Conservation (phyloP, 345 rosid genomes). For the Brassica juncea region DNA sequence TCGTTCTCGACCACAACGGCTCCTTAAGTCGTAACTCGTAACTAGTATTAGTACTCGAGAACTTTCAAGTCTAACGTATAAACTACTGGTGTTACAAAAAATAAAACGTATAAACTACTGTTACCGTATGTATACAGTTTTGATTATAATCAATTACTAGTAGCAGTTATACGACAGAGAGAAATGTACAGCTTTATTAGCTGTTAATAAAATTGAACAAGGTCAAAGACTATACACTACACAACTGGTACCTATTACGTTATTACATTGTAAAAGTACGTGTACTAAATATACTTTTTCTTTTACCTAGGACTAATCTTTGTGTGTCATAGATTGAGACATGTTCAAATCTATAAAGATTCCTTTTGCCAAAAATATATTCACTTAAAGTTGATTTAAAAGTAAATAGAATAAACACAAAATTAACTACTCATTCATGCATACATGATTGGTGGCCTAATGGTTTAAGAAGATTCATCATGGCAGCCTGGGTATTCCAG, state of each 20-base stretch:
- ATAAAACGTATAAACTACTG: conserved; percentile 8
- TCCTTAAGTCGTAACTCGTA: background rate
- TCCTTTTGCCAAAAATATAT: background rate
- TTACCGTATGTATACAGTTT: background rate
- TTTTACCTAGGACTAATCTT: background rate
- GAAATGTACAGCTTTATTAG: background rate
- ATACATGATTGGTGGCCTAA: background rate
- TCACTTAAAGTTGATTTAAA: background rate
- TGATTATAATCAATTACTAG: background rate
- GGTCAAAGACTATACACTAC: background rate
- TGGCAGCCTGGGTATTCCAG: background rate
- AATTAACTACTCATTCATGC: background rate
- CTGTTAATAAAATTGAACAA: background rate
- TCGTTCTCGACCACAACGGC: conserved; percentile 10
- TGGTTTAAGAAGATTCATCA: background rate
- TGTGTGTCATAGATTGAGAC: background rate
- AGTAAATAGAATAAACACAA: background rate
- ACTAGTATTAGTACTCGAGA: background rate
- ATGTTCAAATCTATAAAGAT: background rate
- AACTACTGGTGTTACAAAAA: too few species aligned
- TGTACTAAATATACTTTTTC: background rate
- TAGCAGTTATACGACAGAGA: background rate
- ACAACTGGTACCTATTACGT: background rate
- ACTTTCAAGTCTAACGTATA: conserved; percentile 1
- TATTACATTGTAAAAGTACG: background rate